Base-by-base conservation (phyloP, 176 grass and related monocot genomes). In the Luzula sylvatica region DNA sequence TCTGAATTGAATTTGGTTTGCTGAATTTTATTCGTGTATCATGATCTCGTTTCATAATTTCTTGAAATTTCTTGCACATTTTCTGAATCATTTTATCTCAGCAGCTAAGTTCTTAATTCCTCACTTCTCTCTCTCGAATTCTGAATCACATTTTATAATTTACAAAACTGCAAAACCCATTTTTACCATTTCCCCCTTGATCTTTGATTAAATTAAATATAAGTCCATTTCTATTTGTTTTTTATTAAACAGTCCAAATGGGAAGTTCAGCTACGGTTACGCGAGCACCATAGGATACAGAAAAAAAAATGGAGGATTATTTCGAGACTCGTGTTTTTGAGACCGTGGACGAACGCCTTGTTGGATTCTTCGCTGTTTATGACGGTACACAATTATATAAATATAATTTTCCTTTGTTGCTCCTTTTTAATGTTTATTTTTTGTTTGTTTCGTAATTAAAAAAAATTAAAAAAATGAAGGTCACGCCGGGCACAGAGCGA, bases 291-390 rank as follows among this genome's bases (percentile, higher is more conserved):
- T 43, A 61, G 57, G 57, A 26, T 25, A 22, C 42, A 61, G 57
- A n/a, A 61, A 41, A 61, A 44, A 21, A 61, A 16, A 61, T 61
- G 57, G 57, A 61, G 39, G 57, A 61, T 61, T 4, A 16, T 23
- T 44, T 26, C 45, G 57, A 44, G 23, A 30, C 57, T 24, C 57
- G 21, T 43, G 45, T 24, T 26, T n/a, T n/a, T n/a, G 39, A 15
- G 45, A 61, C 20, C 3, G 13, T 61, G 8, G 42, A 20, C 18
- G 57, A 30, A 26, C 39, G 45, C 39, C 4, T 61, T 15, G 14
- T 61, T 27, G 57, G 57, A 6, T 61, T 45, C 57, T 61, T 61
- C 2, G 39, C 57, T 15, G 57, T 61, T 61, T 61, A 61, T 61
- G 57, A 61, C 7, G 57, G 57, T 61, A 61, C 18, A 23, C 20